Percentiles rank a stretch among this genome's conserved stretches.
These are phyloP conservation scores for Xylaria telfairii DNA, from an alignment of 495 filamentous ascomycete genomes.

Conservation along the genomic window DNA sequence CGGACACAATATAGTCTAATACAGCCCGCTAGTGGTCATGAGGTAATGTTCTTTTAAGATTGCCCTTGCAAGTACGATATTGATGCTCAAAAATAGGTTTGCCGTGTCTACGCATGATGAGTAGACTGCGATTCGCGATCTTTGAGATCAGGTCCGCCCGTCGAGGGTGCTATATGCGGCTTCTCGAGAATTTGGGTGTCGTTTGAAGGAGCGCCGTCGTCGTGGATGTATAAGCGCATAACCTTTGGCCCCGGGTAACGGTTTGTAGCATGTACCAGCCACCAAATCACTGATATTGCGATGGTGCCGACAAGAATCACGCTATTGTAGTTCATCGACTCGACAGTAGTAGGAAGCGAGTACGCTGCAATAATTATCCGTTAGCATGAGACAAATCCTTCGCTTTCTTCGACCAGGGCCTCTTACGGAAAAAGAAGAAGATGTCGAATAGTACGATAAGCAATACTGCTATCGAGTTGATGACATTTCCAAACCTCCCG, in stretches of 20 bases:
- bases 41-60: neutral
- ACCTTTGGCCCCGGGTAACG: constrained; percentile 68
- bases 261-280: constrained; percentile 62
- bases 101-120: neutral
- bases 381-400: constrained; percentile 15
- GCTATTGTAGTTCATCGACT: constrained; percentile 75
- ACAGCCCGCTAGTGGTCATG: neutral
- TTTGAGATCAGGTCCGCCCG: neutral
- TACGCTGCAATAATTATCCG: constrained; percentile 52
- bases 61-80: neutral
- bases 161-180: neutral
- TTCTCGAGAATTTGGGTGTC: constrained; percentile 24
- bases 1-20: neutral
- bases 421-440: constrained; percentile 71
- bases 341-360: constrained; percentile 57
- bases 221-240: constrained; percentile 52
- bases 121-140: neutral
- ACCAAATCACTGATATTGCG: constrained; percentile 63
- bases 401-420: neutral
- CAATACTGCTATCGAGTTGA: constrained; percentile 65
- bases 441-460: constrained; percentile 74
- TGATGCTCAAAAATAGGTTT: neutral
- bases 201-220: constrained; percentile 33
- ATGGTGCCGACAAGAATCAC: constrained; percentile 67
- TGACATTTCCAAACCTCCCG: constrained; percentile 60